Percentiles rank a stretch among this genome's conserved stretches.
Evolutionary conservation across 495 filamentous ascomycete species (phyloP).

Genomic region (Diplogelasinospora grovesii): DNA sequence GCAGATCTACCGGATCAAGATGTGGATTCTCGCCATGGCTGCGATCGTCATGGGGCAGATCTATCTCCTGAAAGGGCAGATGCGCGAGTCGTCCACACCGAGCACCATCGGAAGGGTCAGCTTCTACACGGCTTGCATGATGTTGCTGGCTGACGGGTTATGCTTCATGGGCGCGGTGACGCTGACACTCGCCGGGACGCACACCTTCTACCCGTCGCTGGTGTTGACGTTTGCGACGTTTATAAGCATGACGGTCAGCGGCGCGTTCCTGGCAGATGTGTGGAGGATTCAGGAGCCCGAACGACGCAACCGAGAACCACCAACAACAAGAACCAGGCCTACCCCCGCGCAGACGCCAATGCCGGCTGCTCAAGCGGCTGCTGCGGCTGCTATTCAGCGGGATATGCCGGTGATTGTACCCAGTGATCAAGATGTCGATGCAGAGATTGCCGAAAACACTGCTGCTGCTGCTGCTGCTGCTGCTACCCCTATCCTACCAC

Average conservation of each 20-base stretch:
- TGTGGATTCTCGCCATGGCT: constrained; percentile 61
- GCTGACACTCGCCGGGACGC: constrained; percentile 56
- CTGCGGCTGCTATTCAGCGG: constrained; percentile 22
- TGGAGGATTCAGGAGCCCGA: constrained; percentile 84
- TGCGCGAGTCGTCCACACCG: constrained; percentile 89
- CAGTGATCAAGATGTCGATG: constrained; percentile 73
- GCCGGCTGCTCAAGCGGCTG: too few relatives aligned
- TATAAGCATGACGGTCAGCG: constrained; percentile 56
- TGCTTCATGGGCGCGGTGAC: constrained; percentile 54
- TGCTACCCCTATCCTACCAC: constrained; percentile 7
- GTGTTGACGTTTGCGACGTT: constrained; percentile 69
- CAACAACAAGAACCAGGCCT: constrained; percentile 23
- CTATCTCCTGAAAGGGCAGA: constrained; percentile 68
- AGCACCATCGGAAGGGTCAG: constrained; percentile 88
- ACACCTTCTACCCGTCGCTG: constrained; percentile 62
- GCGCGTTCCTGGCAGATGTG: constrained; percentile 82
- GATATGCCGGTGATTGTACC: constrained; percentile 68
- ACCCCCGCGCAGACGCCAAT: too few relatives aligned
- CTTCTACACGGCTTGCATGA: constrained; percentile 76
- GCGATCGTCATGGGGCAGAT: constrained; percentile 62
- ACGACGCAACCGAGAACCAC: constrained; percentile 51
- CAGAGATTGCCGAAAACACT: constrained; percentile 44
- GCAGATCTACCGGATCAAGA: constrained; percentile 57
- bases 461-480: constrained; percentile 25
- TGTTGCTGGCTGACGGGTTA: constrained; percentile 79